These are phyloP conservation scores for Styphnolobium japonicum DNA, from an alignment of 306 rosid genomes.

Conservation along the genomic window DNA sequence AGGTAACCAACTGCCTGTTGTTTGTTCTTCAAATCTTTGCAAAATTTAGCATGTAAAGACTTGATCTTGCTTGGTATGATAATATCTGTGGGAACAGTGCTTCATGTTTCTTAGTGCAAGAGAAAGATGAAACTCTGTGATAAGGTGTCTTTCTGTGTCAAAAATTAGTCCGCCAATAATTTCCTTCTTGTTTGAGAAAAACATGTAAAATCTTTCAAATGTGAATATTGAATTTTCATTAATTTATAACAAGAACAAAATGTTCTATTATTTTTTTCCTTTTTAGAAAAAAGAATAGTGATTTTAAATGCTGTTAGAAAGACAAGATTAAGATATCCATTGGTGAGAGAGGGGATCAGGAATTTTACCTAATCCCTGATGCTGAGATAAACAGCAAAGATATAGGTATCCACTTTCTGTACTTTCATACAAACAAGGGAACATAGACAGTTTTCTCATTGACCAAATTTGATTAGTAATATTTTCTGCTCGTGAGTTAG, in stretches of 20 bases:
- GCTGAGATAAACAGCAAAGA: not conserved
- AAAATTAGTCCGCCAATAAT: not conserved
- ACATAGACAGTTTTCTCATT: not conserved
- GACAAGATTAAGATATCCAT: too few relatives aligned
- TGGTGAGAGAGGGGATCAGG: too few relatives aligned
- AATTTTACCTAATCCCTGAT: not conserved
- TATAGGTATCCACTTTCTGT: conserved; percentile 2
- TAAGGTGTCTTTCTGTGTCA: not conserved
- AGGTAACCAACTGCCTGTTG: conserved; percentile 42
- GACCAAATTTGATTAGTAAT: not conserved
- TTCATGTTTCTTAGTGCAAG: not conserved
- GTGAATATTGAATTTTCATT: too few relatives aligned
- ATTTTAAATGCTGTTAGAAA: too few relatives aligned
- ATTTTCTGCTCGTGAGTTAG: not conserved
- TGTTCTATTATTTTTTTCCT: too few relatives aligned
- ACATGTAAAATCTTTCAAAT: not conserved
- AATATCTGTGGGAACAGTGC: not conserved
- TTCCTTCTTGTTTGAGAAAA: conserved; percentile 2
- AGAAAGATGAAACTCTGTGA: conserved; percentile 6
- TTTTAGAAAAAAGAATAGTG: too few relatives aligned
- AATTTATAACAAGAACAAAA: too few relatives aligned
- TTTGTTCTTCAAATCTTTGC: not conserved
- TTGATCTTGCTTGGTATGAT: not conserved
- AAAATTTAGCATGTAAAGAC: not conserved
- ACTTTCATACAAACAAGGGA: not conserved